Conservation (phyloP, 2,329 filamentous ascomycete genomes). For the Alternaria dauci region DNA sequence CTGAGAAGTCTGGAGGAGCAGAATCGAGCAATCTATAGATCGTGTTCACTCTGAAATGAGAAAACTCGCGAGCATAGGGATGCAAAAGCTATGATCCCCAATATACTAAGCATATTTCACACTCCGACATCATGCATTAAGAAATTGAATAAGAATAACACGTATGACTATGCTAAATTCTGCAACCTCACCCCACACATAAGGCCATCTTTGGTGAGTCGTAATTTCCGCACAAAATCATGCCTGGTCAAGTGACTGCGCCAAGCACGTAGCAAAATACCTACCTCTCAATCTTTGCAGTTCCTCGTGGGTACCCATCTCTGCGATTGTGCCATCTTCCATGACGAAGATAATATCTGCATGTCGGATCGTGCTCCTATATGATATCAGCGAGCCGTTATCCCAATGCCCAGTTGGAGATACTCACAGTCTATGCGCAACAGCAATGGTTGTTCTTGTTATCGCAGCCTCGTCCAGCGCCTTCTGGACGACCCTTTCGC, state of each 20-base stretch:
- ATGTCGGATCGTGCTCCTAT: constrained; percentile 46
- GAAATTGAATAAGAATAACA: no score
- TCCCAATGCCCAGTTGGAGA: background rate
- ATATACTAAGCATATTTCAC: no score
- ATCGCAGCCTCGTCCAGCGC: constrained; percentile 64
- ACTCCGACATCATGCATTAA: no score
- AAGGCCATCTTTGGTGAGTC: background rate
- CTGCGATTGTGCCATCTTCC: constrained; percentile 49
- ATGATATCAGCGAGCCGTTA: background rate
- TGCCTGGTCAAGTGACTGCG: constrained; percentile 3
- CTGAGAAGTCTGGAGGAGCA: no score
- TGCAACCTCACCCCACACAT: no score
- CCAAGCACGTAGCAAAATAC: constrained; percentile 4
- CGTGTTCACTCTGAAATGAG: no score
- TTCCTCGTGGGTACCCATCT: constrained; percentile 51
- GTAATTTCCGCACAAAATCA: background rate
- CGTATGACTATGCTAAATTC: no score
- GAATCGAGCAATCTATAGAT: no score
- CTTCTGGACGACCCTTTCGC: constrained; percentile 36
- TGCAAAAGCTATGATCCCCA: no score
- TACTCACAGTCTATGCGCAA: constrained; percentile 59
- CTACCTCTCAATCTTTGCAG: constrained; percentile 4
- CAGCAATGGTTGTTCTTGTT: constrained; percentile 50
- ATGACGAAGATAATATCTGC: constrained; percentile 54
- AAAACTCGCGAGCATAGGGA: no score